Base-by-base conservation (phyloP, 2,329 filamentous ascomycete species). In the Colletotrichum noveboracense region DNA sequence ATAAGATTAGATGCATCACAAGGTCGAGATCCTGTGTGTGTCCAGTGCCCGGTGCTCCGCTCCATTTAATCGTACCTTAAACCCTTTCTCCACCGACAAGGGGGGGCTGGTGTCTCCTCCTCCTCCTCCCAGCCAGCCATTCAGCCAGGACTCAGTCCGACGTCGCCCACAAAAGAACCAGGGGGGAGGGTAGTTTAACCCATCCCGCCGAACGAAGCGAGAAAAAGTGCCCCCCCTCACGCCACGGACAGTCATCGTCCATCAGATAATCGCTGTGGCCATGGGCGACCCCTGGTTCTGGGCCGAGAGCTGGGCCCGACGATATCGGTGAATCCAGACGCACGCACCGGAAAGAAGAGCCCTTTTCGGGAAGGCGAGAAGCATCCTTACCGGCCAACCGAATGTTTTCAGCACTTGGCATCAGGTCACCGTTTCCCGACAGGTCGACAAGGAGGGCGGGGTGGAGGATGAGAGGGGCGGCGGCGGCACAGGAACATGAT, bases 1-100 rank as follows among this genome's bases (percentile, higher is more conserved):
- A 74, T 74, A 74, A 74, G 71, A 74, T 74, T 74, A 74, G 60
- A 74, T 74, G 71, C 66, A 74, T 74, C 66, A 65, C 43, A 56
- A 26, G 71, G 69, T 48, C 43, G n/a, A 48, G 43, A 48, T 48
- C n/a, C 43, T 21, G 18, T 18, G 21, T 26, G n/a, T 56, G n/a
- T 28, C 14, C 21, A 16, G 12, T 34, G 36, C 18, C 52, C 48
- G 18, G 32, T 26, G 58, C 58, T 61, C 58, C 58, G 9, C 34
- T 60, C 34, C 48, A 14, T 69, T 28, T 24, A 28, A 38, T 69
- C 66, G 66, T 61, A 69, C 55, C 32, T 60, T 61, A 69, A 69
- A 69, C n/a, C 61, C 24, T 34, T 38, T 64, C 61, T 64, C 61
- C 61, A 64, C 61, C 34, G 7, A 64, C n/a, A 21, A 36, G 32